Conservation (phyloP, 768 basidiomycete genomes). For the Bullera alba region DNA sequence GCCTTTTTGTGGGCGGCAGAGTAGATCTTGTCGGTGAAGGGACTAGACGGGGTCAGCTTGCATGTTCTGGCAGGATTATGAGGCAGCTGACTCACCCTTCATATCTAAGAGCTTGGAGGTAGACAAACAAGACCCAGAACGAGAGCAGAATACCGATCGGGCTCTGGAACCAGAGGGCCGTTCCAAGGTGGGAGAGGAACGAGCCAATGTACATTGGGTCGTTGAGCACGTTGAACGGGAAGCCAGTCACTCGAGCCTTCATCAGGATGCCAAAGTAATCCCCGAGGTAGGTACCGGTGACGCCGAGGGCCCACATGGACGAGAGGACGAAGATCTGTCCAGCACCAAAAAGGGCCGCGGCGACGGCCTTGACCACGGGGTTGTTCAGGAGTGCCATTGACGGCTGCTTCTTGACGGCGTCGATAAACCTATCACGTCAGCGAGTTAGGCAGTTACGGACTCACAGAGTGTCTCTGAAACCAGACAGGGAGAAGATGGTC, state of each 20-base stretch:
- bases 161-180: slow-evolving; percentile 80
- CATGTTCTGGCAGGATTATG: not conserved
- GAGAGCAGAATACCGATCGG: slow-evolving; percentile 78
- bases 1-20: slow-evolving; percentile 31
- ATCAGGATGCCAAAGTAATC: slow-evolving; percentile 52
- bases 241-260: slow-evolving; percentile 85
- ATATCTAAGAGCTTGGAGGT: slow-evolving; percentile 71
- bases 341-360: slow-evolving; percentile 54
- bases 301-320: slow-evolving; percentile 81
- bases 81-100: slow-evolving; percentile 66
- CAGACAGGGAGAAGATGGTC: slow-evolving; percentile 75
- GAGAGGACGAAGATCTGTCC: slow-evolving; percentile 82
- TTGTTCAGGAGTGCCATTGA: slow-evolving; percentile 57
- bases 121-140: slow-evolving; percentile 73
- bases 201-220: slow-evolving; percentile 98
- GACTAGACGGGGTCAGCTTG: slow-evolving; percentile 29
- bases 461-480: slow-evolving; percentile 77
- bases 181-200: slow-evolving; percentile 79
- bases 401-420: slow-evolving; percentile 2
- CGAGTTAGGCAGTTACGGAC: too few relatives aligned
- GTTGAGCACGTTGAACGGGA: slow-evolving; percentile 87
- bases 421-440: not conserved
- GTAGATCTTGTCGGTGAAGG: slow-evolving; percentile 51
- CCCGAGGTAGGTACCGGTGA: slow-evolving; percentile 77
- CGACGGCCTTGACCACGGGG: slow-evolving; percentile 55